A percentile compares a stretch with the other conserved stretches of the same genome.
Conservation (phyloP, 441 rosid genomes). For the Aleurites moluccanus region DNA sequence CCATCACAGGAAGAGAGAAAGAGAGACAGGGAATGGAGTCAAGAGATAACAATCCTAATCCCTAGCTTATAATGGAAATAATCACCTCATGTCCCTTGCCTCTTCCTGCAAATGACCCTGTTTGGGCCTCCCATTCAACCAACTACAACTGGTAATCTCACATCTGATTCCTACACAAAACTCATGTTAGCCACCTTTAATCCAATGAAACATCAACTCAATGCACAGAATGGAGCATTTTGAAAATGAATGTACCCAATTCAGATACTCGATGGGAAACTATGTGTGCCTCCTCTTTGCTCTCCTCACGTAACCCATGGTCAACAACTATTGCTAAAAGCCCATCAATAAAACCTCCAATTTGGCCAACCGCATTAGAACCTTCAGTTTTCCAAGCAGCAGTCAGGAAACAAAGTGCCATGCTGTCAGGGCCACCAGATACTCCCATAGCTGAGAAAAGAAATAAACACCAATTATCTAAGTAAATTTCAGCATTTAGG, state of each 20-base stretch:
- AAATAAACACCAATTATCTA: slow-evolving; percentile 15
- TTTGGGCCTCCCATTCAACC: slow-evolving; percentile 80
- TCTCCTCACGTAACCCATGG: slow-evolving; percentile 84
- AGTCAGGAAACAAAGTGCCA: slow-evolving; percentile 80
- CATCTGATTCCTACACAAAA: slow-evolving; percentile 79
- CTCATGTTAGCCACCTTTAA: slow-evolving; percentile 36
- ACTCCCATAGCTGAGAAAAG: slow-evolving; percentile 71
- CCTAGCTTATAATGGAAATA: slow-evolving; percentile 10
- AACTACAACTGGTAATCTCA: slow-evolving; percentile 74
- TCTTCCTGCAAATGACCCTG: slow-evolving; percentile 88
- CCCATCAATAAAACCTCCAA: slow-evolving; percentile 62
- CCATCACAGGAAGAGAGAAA: background rate
- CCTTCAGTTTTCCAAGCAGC: slow-evolving; percentile 80
- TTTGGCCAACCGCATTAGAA: slow-evolving; percentile 28
- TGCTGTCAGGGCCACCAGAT: slow-evolving; percentile 96
- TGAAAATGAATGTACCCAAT: slow-evolving; percentile 54
- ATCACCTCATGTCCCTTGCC: slow-evolving; percentile 81
- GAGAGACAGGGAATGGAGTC: background rate
- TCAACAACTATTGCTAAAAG: slow-evolving; percentile 80
- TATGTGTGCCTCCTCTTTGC: slow-evolving; percentile 64
- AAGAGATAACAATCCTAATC: slow-evolving; percentile 5
- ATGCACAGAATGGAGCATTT: slow-evolving; percentile 3
- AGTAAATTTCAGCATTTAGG: background rate
- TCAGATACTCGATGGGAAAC: slow-evolving; percentile 66
- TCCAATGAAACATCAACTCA: slow-evolving; percentile 1